Percentiles rank a stretch among this genome's conserved stretches.
phyloP scores from a whole-genome alignment of 352 stramenopile genomes.

The Poterioochromonas sp. region DNA sequence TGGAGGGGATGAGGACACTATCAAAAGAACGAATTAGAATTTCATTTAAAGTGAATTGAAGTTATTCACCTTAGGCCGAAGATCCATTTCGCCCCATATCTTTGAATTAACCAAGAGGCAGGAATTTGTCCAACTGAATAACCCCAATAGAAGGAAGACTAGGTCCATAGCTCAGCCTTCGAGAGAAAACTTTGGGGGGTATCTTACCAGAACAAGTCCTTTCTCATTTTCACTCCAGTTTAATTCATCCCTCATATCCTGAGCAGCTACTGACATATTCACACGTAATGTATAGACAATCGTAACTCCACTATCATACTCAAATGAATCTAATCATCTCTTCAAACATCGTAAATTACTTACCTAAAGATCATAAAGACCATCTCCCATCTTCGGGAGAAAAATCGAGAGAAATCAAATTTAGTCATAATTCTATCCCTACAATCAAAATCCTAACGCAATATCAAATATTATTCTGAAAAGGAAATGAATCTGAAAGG shows the following conservation, averaged over 20 bases:
- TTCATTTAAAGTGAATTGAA: background rate
- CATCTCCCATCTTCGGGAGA: background rate
- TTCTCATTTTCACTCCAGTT: slow-evolving; percentile 20
- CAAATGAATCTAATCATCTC: background rate
- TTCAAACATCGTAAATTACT: background rate
- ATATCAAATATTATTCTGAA: background rate
- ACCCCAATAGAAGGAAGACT: slow-evolving; percentile 14
- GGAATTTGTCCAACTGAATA: slow-evolving; percentile 11
- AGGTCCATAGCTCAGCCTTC: background rate
- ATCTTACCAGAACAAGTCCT: slow-evolving; percentile 7
- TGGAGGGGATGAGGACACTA: background rate
- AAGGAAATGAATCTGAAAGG: background rate
- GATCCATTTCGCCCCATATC: background rate
- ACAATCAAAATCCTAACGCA: background rate
- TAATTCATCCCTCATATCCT: slow-evolving; percentile 15
- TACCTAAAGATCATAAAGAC: background rate
- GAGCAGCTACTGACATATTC: slow-evolving; percentile 2
- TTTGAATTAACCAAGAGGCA: background rate
- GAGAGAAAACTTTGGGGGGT: background rate
- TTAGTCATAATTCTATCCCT: background rate
- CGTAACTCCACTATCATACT: background rate
- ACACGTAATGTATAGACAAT: slow-evolving; percentile 17
- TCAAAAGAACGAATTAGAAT: background rate
- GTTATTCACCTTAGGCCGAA: background rate
- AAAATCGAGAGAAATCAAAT: background rate